Evolutionary conservation across 768 basidiomycete genomes (phyloP).

Genomic region (Suillus ampliporus): DNA sequence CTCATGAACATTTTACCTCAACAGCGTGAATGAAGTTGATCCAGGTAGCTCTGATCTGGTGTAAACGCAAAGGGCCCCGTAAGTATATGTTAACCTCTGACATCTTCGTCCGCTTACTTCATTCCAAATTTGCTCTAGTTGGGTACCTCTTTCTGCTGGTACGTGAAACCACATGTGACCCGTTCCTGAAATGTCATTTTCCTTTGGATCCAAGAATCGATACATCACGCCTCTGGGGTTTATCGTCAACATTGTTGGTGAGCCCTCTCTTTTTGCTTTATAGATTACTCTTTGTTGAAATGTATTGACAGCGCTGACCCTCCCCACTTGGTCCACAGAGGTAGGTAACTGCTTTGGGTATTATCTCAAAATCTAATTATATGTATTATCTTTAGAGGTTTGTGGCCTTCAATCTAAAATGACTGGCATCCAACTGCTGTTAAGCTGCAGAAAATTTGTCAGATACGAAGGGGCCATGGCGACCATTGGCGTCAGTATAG

Average conservation of each 20-base stretch:
- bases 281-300: neutral
- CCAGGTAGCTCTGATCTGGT: slow-evolving; percentile 41
- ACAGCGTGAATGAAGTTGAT: neutral
- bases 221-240: slow-evolving; percentile 66
- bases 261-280: neutral
- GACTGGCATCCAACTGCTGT: slow-evolving; percentile 23
- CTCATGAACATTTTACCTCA: neutral
- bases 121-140: slow-evolving; percentile 21
- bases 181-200: neutral
- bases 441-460: slow-evolving; percentile 8
- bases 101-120: slow-evolving; percentile 40
- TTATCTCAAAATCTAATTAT: no score
- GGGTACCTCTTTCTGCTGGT: slow-evolving; percentile 43
- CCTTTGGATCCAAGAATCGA: slow-evolving; percentile 49
- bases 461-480: slow-evolving; percentile 6
- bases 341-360: neutral
- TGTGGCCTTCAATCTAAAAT: neutral
- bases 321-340: neutral
- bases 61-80: slow-evolving; percentile 51
- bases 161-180: slow-evolving; percentile 10
- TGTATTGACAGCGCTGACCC: neutral
- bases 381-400: neutral
- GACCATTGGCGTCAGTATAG: neutral
- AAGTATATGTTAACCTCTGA: slow-evolving; percentile 24
- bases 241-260: slow-evolving; percentile 50